phyloP scores from a whole-genome alignment of 2,329 filamentous ascomycete species.

The Nothopassalora personata region DNA sequence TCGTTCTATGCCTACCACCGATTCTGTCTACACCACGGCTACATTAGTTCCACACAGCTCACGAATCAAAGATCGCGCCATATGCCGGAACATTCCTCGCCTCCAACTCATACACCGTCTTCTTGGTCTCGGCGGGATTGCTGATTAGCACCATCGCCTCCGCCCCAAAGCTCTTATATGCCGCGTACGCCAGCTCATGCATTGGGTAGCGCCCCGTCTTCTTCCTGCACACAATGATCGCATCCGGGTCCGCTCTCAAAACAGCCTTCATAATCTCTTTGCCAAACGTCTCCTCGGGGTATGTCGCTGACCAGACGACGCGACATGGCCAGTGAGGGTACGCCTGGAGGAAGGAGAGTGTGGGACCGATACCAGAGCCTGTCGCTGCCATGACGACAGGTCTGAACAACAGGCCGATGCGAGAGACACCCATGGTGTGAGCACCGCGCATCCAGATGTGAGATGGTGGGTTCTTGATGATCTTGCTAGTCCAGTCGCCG shows the following conservation, averaged over 20 bases:
- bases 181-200: constrained; percentile 49
- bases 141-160: constrained; percentile 71
- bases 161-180: constrained; percentile 44
- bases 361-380: constrained; percentile 67
- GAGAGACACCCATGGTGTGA: constrained; percentile 62
- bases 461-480: constrained; percentile 57
- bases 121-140: constrained; percentile 62
- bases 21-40: background rate
- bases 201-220: constrained; percentile 57
- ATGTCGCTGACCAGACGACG: constrained; percentile 64
- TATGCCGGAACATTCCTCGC: constrained; percentile 60
- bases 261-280: constrained; percentile 52
- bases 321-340: constrained; percentile 46
- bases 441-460: constrained; percentile 64
- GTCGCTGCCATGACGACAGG: constrained; percentile 64
- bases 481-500: constrained; percentile 66
- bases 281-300: constrained; percentile 60
- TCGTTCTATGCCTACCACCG: background rate
- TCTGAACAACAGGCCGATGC: constrained; percentile 61
- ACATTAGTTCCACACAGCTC: background rate
- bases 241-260: constrained; percentile 53
- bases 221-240: constrained; percentile 63
- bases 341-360: constrained; percentile 56
- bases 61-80: constrained; percentile 68
- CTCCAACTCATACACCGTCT: constrained; percentile 65